Conservation (phyloP, 148 eudicot species). For the Heliosperma pusillum region DNA sequence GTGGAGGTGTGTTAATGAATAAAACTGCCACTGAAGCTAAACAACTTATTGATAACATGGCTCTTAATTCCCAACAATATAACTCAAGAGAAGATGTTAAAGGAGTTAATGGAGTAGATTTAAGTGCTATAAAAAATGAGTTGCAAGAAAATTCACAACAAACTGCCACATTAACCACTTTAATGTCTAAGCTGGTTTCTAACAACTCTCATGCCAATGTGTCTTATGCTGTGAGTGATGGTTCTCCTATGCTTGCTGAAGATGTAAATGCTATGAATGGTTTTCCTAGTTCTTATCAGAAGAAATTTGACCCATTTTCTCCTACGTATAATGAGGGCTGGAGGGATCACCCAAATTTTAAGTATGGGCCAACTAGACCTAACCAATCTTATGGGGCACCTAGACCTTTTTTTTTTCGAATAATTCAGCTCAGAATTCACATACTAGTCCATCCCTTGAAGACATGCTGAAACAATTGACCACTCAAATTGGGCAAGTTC, state of each 20-base stretch:
- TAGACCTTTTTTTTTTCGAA: background rate
- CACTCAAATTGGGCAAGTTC: conserved; percentile 7
- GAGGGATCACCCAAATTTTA: conserved; percentile 7
- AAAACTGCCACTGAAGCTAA: conserved; percentile 1
- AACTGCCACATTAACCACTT: conserved; percentile 14
- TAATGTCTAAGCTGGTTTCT: conserved; percentile 14
- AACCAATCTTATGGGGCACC: background rate
- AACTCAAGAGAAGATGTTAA: background rate
- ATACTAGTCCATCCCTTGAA: background rate
- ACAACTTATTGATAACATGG: conserved; percentile 6
- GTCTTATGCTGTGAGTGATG: background rate
- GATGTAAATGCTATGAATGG: conserved; percentile 12
- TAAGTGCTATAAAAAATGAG: background rate
- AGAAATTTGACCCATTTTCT: conserved; percentile 10
- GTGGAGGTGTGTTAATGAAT: conserved; percentile 9
- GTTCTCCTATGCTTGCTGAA: background rate
- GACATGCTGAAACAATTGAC: conserved; percentile 10
- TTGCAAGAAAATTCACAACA: conserved; percentile 15
- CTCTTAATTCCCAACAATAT: conserved; percentile 4
- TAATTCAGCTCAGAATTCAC: background rate
- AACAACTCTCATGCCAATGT: conserved; percentile 6
- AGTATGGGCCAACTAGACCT: background rate
- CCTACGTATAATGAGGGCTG: conserved; percentile 8
- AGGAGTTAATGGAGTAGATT: background rate
- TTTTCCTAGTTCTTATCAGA: background rate